phyloP scores from a whole-genome alignment of 495 filamentous ascomycete genomes.

The Aspergillus cristatus region DNA sequence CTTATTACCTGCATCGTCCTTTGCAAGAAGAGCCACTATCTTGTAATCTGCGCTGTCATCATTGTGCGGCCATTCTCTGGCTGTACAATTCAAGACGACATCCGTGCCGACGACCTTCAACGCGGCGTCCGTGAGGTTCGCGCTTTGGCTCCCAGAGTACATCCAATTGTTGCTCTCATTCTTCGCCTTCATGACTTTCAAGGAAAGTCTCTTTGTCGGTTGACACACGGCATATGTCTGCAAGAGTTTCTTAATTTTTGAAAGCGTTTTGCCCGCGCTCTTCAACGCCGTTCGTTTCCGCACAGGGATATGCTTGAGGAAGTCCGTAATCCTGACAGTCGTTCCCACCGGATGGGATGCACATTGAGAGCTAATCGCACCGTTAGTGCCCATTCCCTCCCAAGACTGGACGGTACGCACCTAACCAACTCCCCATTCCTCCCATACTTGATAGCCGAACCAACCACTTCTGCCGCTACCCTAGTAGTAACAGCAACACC shows the following conservation, averaged over 20 bases:
- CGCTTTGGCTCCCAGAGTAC: conserved; percentile 54
- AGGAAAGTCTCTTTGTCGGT: conserved; percentile 50
- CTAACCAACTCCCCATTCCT: conserved; percentile 40
- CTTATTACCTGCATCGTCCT: conserved; percentile 30
- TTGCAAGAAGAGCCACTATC: conserved; percentile 54
- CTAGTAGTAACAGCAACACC: conserved; percentile 60
- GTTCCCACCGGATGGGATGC: conserved; percentile 68
- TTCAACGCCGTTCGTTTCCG: conserved; percentile 58
- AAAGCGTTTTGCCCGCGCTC: conserved; percentile 49
- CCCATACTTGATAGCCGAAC: conserved; percentile 40
- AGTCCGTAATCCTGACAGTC: conserved; percentile 55
- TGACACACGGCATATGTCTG: conserved; percentile 70
- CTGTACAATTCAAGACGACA: conserved; percentile 45
- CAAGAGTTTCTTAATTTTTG: conserved; percentile 57
- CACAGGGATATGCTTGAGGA: conserved; percentile 68
- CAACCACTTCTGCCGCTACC: conserved; percentile 60
- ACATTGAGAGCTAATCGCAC: conserved; percentile 16
- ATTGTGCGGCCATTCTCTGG: conserved; percentile 21
- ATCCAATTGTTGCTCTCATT: conserved; percentile 56
- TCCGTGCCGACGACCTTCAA: conserved; percentile 62
- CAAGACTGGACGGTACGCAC: conserved; percentile 14
- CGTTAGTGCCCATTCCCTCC: too few relatives aligned
- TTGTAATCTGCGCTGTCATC: conserved; percentile 14
- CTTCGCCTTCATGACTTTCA: conserved; percentile 59
- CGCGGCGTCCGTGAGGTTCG: conserved; percentile 54